phyloP scores from a whole-genome alignment of 1,284 basidiomycete species.

The Mycosarcoma mackinlayi region DNA sequence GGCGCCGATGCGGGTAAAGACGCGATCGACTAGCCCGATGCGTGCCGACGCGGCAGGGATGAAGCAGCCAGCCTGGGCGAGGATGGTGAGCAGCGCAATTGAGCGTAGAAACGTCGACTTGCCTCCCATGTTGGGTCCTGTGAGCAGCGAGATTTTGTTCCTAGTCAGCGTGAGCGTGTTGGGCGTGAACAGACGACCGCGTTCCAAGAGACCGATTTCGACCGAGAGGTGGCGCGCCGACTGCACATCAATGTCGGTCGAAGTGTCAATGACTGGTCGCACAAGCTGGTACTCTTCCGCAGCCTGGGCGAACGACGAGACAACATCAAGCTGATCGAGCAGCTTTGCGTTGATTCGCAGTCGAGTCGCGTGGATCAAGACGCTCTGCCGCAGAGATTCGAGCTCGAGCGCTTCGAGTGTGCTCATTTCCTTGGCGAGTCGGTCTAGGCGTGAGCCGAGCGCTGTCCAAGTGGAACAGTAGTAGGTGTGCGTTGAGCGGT shows the following conservation, averaged over 20 bases:
- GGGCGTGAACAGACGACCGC: slow-evolving; percentile 70
- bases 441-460: slow-evolving; percentile 48
- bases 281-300: slow-evolving; percentile 83
- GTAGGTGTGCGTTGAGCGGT: slow-evolving; percentile 57
- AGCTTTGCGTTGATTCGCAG: slow-evolving; percentile 80
- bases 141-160: slow-evolving; percentile 77
- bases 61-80: slow-evolving; percentile 92
- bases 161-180: slow-evolving; percentile 75
- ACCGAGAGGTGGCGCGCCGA: slow-evolving; percentile 92
- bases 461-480: slow-evolving; percentile 53
- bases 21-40: slow-evolving; percentile 86
- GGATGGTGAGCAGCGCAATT: slow-evolving; percentile 86
- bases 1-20: slow-evolving; percentile 95
- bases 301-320: slow-evolving; percentile 82
- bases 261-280: slow-evolving; percentile 75
- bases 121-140: slow-evolving; percentile 93
- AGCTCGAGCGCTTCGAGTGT: slow-evolving; percentile 50
- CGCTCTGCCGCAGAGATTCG: slow-evolving; percentile 52
- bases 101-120: slow-evolving; percentile 94
- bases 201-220: slow-evolving; percentile 83
- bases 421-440: slow-evolving; percentile 40
- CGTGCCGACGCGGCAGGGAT: slow-evolving; percentile 84
- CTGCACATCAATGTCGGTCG: slow-evolving; percentile 72
- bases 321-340: slow-evolving; percentile 89
- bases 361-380: slow-evolving; percentile 19